Base-by-base conservation (phyloP, 139 green algal genomes). In the Chlamydomonas applanata region DNA sequence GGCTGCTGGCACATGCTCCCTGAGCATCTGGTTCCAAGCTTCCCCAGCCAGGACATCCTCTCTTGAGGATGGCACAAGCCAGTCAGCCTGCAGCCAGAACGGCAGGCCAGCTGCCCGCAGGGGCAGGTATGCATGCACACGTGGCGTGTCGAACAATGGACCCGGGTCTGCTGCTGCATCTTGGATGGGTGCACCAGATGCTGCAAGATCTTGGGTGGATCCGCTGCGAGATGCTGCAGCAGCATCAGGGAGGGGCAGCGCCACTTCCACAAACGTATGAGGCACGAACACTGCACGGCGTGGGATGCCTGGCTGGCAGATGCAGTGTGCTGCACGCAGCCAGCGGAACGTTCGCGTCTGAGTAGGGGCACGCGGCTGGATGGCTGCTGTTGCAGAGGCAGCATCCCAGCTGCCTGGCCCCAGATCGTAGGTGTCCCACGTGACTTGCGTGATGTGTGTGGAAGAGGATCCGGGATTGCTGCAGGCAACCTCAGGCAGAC, bases 11-110 rank as follows among this genome's bases (percentile, higher is more conserved):
- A 79, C 61, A 66, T 74, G 27, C 44, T 69, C 66, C 2, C 72
- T 44, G 20, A 79, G 72, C 67, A 74, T 46, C 72, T 83, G 78
- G 67, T 83, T 83, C 72, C 72, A 83, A 9, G 33, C 57, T 45
- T 76, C 72, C 2, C 53, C 66, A 1, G 30, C 33, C 32, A 63
- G 66, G 24, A 83, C 69, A 52, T 83, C 78, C 60, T 83, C 72
- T 1, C 78, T 66, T 27, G 40, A 70, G 57, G 60, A 66, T 1
- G 78, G 72, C 25, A 79, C 45, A 57, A 79, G 45, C 72, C 72
- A 83, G 72, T 83, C 77, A 0, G 64, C 77, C 76, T 83, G 78
- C 59, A 83, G 30, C 17, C 56, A 72, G 29, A 83, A 76, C 20
- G 66, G 57, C 49, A 83, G 67, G 17, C 72, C 78, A 16, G n/a